A percentile compares a stretch with the other conserved stretches of the same genome.
phyloP scores from a whole-genome alignment of 2,329 filamentous ascomycete species.

The Trichoderma citrinoviride region DNA sequence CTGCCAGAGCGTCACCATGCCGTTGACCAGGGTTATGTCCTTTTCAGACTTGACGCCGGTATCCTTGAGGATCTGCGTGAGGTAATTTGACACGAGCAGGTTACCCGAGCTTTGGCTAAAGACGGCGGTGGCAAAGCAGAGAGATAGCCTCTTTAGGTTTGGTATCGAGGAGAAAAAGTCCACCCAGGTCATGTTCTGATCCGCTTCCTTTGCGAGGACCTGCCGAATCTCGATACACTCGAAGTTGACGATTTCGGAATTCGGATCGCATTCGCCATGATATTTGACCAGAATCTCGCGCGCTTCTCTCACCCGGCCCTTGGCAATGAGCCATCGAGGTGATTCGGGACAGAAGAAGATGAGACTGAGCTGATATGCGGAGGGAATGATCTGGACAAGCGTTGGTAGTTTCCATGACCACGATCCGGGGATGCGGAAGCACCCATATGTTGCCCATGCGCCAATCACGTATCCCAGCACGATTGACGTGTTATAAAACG shows the following conservation, averaged over 20 bases:
- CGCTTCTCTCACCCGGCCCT: conserved; percentile 50
- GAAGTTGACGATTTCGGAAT: conserved; percentile 28
- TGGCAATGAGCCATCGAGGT: conserved; percentile 56
- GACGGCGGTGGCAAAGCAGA: conserved; percentile 41
- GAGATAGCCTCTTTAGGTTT: conserved; percentile 41
- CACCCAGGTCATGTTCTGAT: conserved; percentile 41
- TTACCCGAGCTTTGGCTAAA: conserved; percentile 44
- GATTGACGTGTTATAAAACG: conserved; percentile 43
- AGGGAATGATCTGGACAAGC: conserved; percentile 49
- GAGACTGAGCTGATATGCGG: conserved; percentile 42
- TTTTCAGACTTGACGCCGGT: conserved; percentile 38
- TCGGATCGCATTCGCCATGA: conserved; percentile 47
- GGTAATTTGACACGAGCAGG: conserved; percentile 43
- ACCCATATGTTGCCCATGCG: conserved; percentile 39
- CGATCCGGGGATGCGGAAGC: conserved; percentile 27
- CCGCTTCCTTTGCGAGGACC: conserved; percentile 19
- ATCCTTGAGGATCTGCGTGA: conserved; percentile 40
- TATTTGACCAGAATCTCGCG: conserved; percentile 50
- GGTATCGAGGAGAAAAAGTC: conserved; percentile 41
- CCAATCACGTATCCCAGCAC: conserved; percentile 40
- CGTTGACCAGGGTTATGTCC: conserved; percentile 43
- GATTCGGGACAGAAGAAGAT: conserved; percentile 56
- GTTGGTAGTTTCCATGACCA: conserved; percentile 56
- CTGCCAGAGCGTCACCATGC: conserved; percentile 43
- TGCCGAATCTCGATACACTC: conserved; percentile 20